A percentile compares a stretch with the other conserved stretches of the same genome.
These are phyloP conservation scores for Hanseniaspora valbyensis DNA, from an alignment of 805 yeast species.

Conservation along the genomic window DNA sequence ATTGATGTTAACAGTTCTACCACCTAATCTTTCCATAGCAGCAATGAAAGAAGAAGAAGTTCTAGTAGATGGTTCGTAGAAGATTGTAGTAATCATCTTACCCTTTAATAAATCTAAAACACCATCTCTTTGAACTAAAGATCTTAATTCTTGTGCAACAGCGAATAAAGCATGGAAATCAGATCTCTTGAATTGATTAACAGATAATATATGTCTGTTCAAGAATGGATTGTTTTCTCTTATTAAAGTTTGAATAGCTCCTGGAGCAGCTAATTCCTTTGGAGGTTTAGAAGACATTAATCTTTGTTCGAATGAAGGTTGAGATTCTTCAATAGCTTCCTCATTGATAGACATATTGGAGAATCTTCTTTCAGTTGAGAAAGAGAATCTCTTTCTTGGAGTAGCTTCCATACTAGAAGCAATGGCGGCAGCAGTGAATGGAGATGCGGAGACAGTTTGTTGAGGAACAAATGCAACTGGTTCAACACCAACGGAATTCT, in stretches of 20 bases:
- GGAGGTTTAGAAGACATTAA: slow-evolving; percentile 66
- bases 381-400: slow-evolving; percentile 43
- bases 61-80: slow-evolving; percentile 97
- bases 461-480: slow-evolving; percentile 37
- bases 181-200: slow-evolving; percentile 72
- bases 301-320: slow-evolving; percentile 33
- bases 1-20: slow-evolving; percentile 81
- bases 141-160: slow-evolving; percentile 95
- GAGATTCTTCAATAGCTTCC: slow-evolving; percentile 32
- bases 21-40: slow-evolving; percentile 99
- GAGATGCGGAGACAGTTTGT: slow-evolving; percentile 29
- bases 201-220: slow-evolving; percentile 78
- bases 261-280: slow-evolving; percentile 60
- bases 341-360: slow-evolving; percentile 29
- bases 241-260: slow-evolving; percentile 67
- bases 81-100: slow-evolving; percentile 83
- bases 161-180: slow-evolving; percentile 88
- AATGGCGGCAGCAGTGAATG: slow-evolving; percentile 25
- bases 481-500: slow-evolving; percentile 18
- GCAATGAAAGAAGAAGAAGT: slow-evolving; percentile 95
- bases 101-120: slow-evolving; percentile 84
- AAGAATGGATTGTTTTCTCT: slow-evolving; percentile 81
- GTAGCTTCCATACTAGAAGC: slow-evolving; percentile 28
- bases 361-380: slow-evolving; percentile 35
- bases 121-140: slow-evolving; percentile 93